phyloP scores from a whole-genome alignment of 106 monocot genomes.

The Dendrobium nobile region DNA sequence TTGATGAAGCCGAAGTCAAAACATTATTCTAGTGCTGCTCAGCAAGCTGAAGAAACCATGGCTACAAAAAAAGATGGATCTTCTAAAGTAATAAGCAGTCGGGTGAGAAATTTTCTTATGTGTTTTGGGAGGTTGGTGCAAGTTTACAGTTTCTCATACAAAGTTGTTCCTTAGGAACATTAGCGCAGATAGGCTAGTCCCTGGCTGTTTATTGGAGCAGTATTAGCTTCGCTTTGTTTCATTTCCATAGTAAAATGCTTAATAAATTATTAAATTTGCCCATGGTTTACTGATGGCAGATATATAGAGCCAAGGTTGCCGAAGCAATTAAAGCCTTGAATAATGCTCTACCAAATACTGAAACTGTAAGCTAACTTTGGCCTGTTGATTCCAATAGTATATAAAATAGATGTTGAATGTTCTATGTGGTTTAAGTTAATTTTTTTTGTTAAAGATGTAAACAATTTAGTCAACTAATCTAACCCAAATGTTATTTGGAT shows the following conservation, averaged over 20 bases:
- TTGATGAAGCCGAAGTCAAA: not conserved
- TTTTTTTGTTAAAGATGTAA: no score
- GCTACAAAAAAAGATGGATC: conserved; percentile 9
- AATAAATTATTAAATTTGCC: not conserved
- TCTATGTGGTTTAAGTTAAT: not conserved
- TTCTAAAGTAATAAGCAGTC: not conserved
- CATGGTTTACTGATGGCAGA: conserved; percentile 14
- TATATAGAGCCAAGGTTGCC: conserved; percentile 29
- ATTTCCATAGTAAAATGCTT: not conserved
- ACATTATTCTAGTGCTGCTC: not conserved
- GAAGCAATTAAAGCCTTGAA: conserved; percentile 41
- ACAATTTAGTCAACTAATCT: no score
- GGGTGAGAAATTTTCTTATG: conserved; percentile 9
- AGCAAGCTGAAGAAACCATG: not conserved
- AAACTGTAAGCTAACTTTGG: conserved; percentile 14
- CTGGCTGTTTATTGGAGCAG: not conserved
- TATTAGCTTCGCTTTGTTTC: not conserved
- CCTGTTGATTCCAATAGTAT: not conserved
- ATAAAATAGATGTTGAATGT: not conserved
- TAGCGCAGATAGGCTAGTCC: not conserved
- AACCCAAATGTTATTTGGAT: no score
- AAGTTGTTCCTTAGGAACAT: not conserved
- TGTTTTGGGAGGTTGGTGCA: not conserved
- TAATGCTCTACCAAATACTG: conserved; percentile 27
- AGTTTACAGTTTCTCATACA: not conserved